Evolutionary conservation across 495 filamentous ascomycete genomes (phyloP), one percentile per base, ranked within the genome.

Genomic region (Polyplosphaeria fusca): DNA sequence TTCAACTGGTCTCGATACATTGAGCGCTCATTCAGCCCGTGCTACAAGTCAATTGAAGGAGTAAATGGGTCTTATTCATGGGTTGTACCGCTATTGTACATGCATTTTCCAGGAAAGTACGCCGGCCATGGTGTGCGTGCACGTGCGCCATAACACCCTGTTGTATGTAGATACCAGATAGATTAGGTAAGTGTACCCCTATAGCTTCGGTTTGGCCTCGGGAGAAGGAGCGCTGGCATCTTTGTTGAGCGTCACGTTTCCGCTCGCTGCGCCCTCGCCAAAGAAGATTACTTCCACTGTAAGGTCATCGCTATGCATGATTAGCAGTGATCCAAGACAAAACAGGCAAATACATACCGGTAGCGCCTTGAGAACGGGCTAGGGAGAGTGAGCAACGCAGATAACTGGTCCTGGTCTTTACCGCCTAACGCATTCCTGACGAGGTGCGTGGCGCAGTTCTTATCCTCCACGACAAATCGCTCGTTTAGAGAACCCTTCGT

Each of bases 201-300:
- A 60, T 14, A 60, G 39, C 32, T 53, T 60, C 5, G 56, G 5
- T 67, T 86, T 85, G 19, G 73, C 51, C 13, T 76, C 72, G 3
- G 73, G 69, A 3, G 59, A 69, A 3, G 78, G 67, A 27, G 87
- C 89, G 50, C 84, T 94, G 2, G 92, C 93, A 66, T 96, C 93
- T 62, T 83, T 73, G 72, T 96, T 97, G 28, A 92, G 69, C 3
- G 85, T 78, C 3, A 98, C 83, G 50, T 86, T 83, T 19, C 90
- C 88, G 5, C 73, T 84, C 57, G 77, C 82, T 53, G 88, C 81
- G n/a, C 71, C 64, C 39, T 95, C 80, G 35, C 93, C 93, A 66
- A 98, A 98, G 80, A 98, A 98, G 68, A 98, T 94, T 38, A 98
- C 93, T 73, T 98, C 91, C 23, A 98, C 94, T 0, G 93, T 98